Evolutionary conservation across 2,329 filamentous ascomycete genomes (phyloP).

Genomic region (Fusarium phyllophilum): DNA sequence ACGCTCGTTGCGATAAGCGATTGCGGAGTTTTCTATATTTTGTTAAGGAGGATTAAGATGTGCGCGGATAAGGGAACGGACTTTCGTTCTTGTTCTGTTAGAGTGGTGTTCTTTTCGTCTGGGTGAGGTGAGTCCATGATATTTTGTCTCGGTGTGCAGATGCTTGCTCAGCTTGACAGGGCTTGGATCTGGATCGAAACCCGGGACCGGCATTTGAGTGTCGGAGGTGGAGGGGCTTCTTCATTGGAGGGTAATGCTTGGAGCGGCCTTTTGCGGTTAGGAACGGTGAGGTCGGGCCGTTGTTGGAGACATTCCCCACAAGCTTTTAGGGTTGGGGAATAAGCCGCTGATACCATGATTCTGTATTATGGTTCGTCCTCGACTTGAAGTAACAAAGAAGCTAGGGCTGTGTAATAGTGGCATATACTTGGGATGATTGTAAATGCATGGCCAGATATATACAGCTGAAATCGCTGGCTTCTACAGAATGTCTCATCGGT

Average conservation of each 20-base stretch:
- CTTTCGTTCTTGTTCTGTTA: conserved; percentile 26
- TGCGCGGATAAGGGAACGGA: background rate
- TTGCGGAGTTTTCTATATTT: conserved; percentile 45
- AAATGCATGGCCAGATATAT: background rate
- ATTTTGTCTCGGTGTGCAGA: background rate
- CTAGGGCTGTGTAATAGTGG: background rate
- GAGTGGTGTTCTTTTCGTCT: background rate
- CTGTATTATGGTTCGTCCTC: background rate
- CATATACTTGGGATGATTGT: background rate
- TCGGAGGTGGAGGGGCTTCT: background rate
- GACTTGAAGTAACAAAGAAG: background rate
- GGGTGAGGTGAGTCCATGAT: conserved; percentile 11
- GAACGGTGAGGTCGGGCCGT: background rate
- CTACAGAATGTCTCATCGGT: conserved; percentile 49
- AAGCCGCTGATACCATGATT: background rate
- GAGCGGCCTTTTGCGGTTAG: background rate
- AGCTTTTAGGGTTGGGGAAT: no score
- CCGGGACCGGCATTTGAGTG: background rate
- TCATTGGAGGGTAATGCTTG: background rate
- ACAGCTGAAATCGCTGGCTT: background rate
- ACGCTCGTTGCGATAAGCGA: conserved; percentile 47
- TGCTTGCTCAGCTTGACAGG: background rate
- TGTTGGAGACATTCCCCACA: background rate
- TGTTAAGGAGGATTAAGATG: background rate
- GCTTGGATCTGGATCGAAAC: background rate